Evolutionary conservation across 1,284 basidiomycete genomes (phyloP).

Genomic region (Trametes hirsuta): DNA sequence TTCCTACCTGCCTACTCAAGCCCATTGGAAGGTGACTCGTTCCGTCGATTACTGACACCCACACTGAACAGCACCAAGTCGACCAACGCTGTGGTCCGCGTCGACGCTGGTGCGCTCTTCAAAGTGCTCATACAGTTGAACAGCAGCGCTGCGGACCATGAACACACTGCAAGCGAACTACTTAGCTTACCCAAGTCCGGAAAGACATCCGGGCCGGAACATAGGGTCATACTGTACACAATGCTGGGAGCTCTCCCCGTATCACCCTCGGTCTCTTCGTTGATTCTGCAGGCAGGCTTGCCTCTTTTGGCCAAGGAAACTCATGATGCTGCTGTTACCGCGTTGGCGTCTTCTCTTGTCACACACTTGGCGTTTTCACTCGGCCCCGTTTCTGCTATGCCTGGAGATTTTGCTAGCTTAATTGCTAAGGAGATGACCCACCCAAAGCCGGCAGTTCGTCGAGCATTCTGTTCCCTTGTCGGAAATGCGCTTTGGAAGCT

Average conservation of each 20-base stretch:
- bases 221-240: conserved; percentile 80
- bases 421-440: conserved; percentile 74
- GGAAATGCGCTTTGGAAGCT: conserved; percentile 42
- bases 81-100: conserved; percentile 65
- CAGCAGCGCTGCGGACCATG: conserved; percentile 38
- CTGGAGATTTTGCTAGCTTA: conserved; percentile 47
- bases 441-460: conserved; percentile 41
- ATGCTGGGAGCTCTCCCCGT: conserved; percentile 69
- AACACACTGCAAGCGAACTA: conserved; percentile 63
- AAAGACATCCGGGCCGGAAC: conserved; percentile 86
- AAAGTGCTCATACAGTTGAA: conserved; percentile 49
- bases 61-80: conserved; percentile 80
- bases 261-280: conserved; percentile 52
- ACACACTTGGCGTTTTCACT: conserved; percentile 64
- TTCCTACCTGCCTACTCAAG: conserved; percentile 63
- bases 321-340: conserved; percentile 63
- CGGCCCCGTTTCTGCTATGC: conserved; percentile 42
- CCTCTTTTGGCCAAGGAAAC: conserved; percentile 80
- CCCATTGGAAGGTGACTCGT: conserved; percentile 54
- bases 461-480: conserved; percentile 40
- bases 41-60: conserved; percentile 68
- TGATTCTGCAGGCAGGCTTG: conserved; percentile 57
- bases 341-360: conserved; percentile 58
- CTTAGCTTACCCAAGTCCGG: conserved; percentile 75
- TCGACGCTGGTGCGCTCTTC: conserved; percentile 65